Evolutionary conservation across 2,329 filamentous ascomycete species (phyloP).

Genomic region (Xylaria sp.): DNA sequence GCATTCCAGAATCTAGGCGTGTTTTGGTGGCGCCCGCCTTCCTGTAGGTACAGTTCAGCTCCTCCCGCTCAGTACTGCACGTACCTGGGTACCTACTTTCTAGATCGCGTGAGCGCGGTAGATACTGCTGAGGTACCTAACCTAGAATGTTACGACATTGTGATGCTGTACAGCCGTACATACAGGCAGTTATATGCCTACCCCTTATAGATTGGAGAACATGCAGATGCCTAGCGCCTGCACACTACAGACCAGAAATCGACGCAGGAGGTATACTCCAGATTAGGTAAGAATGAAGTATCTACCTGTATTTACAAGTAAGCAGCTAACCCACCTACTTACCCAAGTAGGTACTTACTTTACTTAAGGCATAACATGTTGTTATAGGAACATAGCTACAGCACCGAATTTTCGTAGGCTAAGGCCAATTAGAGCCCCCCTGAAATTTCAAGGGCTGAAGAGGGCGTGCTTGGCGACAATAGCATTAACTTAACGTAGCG

Average conservation of each 20-base stretch:
- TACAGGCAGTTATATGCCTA: background rate
- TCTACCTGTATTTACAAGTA: too few relatives aligned
- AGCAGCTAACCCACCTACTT: too few relatives aligned
- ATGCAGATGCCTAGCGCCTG: background rate
- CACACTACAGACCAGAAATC: background rate
- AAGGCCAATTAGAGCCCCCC: constrained; percentile 9
- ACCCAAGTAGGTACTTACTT: too few relatives aligned
- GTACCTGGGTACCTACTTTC: too few relatives aligned
- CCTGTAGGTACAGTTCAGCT: constrained; percentile 32
- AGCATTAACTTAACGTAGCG: background rate
- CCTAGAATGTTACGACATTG: background rate
- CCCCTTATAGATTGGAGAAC: background rate
- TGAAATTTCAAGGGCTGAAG: constrained; percentile 6
- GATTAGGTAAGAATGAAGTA: background rate
- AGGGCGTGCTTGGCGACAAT: background rate
- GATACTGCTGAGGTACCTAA: background rate
- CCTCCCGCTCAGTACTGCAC: background rate
- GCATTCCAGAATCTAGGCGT: constrained; percentile 19
- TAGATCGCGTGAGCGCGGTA: background rate
- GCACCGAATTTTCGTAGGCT: background rate
- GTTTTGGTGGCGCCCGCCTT: constrained; percentile 28
- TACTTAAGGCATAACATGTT: too few relatives aligned
- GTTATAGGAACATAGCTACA: background rate
- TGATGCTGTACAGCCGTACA: background rate
- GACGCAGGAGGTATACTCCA: background rate